Conservation (phyloP, 2,329 filamentous ascomycete species). For the Ciborinia camelliae region DNA sequence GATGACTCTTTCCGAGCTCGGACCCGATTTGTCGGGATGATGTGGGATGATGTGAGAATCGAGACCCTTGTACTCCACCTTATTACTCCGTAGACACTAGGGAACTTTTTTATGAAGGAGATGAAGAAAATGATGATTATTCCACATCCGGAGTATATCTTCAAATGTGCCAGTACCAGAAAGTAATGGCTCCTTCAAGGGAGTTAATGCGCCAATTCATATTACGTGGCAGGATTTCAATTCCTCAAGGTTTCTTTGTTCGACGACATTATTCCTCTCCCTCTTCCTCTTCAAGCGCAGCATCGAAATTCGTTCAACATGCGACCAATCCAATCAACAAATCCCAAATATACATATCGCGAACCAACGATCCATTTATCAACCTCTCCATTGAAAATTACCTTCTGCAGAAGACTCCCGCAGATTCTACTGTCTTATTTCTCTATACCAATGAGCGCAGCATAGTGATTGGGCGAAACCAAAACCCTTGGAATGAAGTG, state of each 20-base stretch:
- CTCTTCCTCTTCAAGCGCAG: not conserved
- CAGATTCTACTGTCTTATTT: conserved; percentile 74
- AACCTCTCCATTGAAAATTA: conserved; percentile 95
- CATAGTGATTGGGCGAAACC: conserved; percentile 90
- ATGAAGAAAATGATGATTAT: not conserved
- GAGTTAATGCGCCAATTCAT: not conserved
- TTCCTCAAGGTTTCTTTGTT: conserved; percentile 3
- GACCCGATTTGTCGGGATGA: conserved; percentile 17
- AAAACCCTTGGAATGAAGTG: conserved; percentile 95
- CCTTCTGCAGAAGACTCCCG: conserved; percentile 70
- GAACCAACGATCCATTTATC: conserved; percentile 70
- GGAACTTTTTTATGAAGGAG: not conserved
- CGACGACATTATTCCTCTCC: not conserved
- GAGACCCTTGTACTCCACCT: not conserved
- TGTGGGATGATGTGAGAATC: conserved; percentile 7
- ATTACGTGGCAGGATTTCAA: not conserved
- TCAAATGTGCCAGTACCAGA: not conserved
- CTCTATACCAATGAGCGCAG: conserved; percentile 86
- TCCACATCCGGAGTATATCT: not conserved
- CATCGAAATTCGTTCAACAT: conserved; percentile 21
- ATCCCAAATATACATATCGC: conserved; percentile 68
- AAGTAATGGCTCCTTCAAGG: conserved; percentile 8
- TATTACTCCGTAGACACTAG: not conserved
- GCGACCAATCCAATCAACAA: conserved; percentile 42
- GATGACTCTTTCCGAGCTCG: conserved; percentile 32